These are phyloP conservation scores for Botrytis pseudocinerea DNA, from an alignment of 2,329 filamentous ascomycete genomes.

Conservation along the genomic window DNA sequence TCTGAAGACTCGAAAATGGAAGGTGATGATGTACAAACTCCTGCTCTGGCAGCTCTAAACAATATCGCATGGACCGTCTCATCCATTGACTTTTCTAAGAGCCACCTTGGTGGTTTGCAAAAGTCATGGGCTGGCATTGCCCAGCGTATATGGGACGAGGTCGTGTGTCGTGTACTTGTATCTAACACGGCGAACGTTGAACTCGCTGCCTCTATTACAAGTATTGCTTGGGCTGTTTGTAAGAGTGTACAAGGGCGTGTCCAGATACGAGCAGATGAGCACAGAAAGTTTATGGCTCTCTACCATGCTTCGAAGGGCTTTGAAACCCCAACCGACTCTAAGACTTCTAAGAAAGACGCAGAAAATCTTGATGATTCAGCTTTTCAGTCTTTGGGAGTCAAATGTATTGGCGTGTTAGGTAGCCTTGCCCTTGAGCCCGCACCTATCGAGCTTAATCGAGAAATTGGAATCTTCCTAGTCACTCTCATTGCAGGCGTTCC, in stretches of 20 bases:
- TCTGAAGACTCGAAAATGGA: conserved; percentile 33
- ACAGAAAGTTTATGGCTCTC: conserved; percentile 63
- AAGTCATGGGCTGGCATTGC: conserved; percentile 56
- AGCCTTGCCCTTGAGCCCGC: conserved; percentile 60
- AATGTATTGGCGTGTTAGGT: conserved; percentile 66
- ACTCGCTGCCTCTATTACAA: conserved; percentile 63
- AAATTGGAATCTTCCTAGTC: conserved; percentile 64
- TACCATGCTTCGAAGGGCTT: conserved; percentile 58
- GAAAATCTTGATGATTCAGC: conserved; percentile 48
- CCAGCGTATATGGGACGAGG: conserved; percentile 57
- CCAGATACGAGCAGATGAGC: conserved; percentile 54
- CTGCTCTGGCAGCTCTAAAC: conserved; percentile 62
- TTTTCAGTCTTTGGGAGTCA: conserved; percentile 62
- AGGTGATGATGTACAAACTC: conserved; percentile 49
- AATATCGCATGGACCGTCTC: conserved; percentile 69
- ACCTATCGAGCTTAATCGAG: conserved; percentile 56
- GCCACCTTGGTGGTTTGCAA: conserved; percentile 52
- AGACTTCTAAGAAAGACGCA: conserved; percentile 26
- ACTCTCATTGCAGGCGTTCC: conserved; percentile 54
- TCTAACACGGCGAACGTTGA: conserved; percentile 61
- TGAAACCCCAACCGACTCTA: conserved; percentile 30
- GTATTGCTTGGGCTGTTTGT: conserved; percentile 65
- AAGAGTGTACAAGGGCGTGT: conserved; percentile 54
- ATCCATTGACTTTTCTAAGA: conserved; percentile 58
- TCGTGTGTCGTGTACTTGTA: conserved; percentile 57